Conservation (phyloP, 805 yeast species). For the Candida ovalis region DNA sequence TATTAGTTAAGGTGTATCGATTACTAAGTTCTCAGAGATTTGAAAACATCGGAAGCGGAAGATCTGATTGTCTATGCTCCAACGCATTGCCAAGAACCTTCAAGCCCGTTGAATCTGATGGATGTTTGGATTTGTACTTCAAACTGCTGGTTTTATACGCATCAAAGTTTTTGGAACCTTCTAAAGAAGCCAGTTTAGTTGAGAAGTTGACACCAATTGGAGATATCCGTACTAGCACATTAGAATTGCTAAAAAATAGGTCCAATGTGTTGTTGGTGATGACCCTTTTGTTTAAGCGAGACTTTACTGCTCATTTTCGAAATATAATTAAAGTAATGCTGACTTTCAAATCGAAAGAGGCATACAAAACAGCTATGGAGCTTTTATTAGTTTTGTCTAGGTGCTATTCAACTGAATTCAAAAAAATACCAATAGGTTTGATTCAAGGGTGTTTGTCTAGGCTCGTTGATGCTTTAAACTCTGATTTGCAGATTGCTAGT, state of each 20-base stretch:
- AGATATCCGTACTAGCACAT: slow-evolving; percentile 24
- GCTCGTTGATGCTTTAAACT: slow-evolving; percentile 17
- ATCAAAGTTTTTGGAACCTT: slow-evolving; percentile 13
- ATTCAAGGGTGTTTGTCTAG: slow-evolving; percentile 12
- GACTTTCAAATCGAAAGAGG: slow-evolving; percentile 7
- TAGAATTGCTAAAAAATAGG: slow-evolving; percentile 26
- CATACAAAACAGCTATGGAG: slow-evolving; percentile 12
- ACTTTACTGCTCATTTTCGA: slow-evolving; percentile 22
- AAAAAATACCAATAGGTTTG: slow-evolving; percentile 18
- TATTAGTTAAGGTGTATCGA: slow-evolving; percentile 26
- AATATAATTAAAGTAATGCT: slow-evolving; percentile 18
- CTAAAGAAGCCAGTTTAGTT: slow-evolving; percentile 18
- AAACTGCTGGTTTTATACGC: slow-evolving; percentile 26
- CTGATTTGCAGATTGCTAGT: slow-evolving; percentile 1
- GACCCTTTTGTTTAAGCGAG: slow-evolving; percentile 27
- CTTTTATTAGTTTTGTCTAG: slow-evolving; percentile 10
- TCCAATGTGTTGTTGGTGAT: slow-evolving; percentile 28
- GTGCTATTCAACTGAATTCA: slow-evolving; percentile 11
- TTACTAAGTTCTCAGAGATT: slow-evolving; percentile 25
- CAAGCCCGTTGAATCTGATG: slow-evolving; percentile 21
- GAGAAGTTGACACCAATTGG: slow-evolving; percentile 34
- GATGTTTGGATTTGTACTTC: slow-evolving; percentile 30
- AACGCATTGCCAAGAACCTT: slow-evolving; percentile 12
- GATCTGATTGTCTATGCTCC: slow-evolving; percentile 6
- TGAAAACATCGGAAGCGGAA: slow-evolving; percentile 23